phyloP scores from a whole-genome alignment of 2,329 filamentous ascomycete species.

The Colletotrichum falcatum region DNA sequence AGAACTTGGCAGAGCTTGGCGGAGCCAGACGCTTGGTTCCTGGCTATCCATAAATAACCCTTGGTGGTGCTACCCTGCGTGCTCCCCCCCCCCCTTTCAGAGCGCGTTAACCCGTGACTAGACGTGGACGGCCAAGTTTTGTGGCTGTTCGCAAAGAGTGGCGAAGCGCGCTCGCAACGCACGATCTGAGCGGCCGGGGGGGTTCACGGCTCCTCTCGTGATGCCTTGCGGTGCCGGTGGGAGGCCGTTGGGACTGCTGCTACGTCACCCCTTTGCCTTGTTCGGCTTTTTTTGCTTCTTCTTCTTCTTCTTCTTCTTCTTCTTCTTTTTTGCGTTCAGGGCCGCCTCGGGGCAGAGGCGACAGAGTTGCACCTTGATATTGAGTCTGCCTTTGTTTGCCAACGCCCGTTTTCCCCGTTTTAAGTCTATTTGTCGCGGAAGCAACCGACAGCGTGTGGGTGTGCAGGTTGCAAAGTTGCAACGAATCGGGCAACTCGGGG shows the following conservation, averaged over 20 bases:
- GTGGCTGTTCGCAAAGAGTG: background rate
- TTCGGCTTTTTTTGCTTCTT: no score
- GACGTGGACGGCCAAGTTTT: no score
- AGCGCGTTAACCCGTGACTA: background rate
- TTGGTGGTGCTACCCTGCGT: no score
- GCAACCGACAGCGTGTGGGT: constrained; percentile 6
- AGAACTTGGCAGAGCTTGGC: constrained; percentile 30
- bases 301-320: background rate
- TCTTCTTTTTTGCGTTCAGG: constrained; percentile 15
- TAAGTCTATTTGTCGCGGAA: constrained; percentile 21
- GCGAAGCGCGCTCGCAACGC: background rate
- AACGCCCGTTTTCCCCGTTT: background rate
- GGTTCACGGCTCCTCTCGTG: background rate
- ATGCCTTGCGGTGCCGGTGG: background rate
- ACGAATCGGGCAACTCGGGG: background rate
- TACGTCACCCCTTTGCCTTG: no score
- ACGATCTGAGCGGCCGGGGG: background rate
- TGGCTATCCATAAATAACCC: constrained; percentile 18
- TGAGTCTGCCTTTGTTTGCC: constrained; percentile 2
- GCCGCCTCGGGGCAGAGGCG: constrained; percentile 25
- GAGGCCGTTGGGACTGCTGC: no score
- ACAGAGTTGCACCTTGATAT: constrained; percentile 30
- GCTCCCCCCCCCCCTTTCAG: background rate
- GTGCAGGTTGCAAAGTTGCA: background rate
- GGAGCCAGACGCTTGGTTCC: constrained; percentile 7